Percentiles rank a stretch among this genome's conserved stretches.
Conservation (phyloP, 495 filamentous ascomycete species). For the Astrocystis sublimbata region DNA sequence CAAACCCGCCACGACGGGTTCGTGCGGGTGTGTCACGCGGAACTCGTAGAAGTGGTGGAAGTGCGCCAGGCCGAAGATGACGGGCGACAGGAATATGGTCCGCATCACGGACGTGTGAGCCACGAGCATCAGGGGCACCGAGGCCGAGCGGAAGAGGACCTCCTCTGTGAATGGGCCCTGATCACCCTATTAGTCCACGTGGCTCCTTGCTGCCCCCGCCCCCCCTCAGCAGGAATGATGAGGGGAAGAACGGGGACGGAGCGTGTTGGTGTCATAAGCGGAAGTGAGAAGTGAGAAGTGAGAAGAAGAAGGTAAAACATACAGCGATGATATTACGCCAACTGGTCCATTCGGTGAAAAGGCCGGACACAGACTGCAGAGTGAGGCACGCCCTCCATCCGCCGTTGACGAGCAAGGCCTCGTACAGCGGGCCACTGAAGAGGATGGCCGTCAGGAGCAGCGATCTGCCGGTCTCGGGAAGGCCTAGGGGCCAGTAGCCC, state of each 20-base stretch:
- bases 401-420: constrained; percentile 67
- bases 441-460: constrained; percentile 73
- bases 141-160: constrained; percentile 82
- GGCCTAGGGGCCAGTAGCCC: constrained; percentile 72
- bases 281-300: no score
- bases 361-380: constrained; percentile 30
- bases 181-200: constrained; percentile 4
- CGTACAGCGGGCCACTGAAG: constrained; percentile 83
- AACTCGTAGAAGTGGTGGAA: constrained; percentile 97
- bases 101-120: constrained; percentile 57
- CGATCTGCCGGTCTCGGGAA: constrained; percentile 58
- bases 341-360: constrained; percentile 49
- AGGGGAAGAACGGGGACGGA: no score
- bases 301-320: constrained; percentile 24
- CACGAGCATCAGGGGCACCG: constrained; percentile 80
- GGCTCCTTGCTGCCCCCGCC: no score
- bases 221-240: no score
- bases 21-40: constrained; percentile 73
- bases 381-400: constrained; percentile 67
- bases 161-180: constrained; percentile 92
- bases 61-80: constrained; percentile 95
- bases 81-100: constrained; percentile 75
- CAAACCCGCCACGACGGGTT: constrained; percentile 58
- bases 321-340: constrained; percentile 59
- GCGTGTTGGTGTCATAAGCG: no score